These are phyloP conservation scores for Drechslerella dactyloides DNA, from an alignment of 2,329 filamentous ascomycete species.

Conservation along the genomic window DNA sequence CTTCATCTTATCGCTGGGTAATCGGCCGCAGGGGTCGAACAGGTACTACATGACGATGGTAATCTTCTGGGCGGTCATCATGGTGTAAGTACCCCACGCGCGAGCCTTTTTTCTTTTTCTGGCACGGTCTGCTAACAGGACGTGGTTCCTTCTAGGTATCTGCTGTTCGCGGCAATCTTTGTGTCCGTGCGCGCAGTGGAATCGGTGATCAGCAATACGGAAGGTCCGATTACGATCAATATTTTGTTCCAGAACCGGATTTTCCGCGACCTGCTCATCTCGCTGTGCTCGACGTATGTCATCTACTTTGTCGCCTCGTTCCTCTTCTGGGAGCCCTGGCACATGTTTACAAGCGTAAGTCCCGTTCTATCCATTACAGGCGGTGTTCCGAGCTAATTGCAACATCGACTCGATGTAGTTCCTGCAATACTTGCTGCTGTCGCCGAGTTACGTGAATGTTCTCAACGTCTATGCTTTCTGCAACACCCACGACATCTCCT, in stretches of 20 bases:
- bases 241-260: constrained; percentile 83
- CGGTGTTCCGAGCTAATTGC: constrained; percentile 5
- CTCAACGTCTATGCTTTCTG: constrained; percentile 99
- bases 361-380: not conserved
- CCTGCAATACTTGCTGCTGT: constrained; percentile 90
- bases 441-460: constrained; percentile 96
- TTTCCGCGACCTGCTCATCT: constrained; percentile 93
- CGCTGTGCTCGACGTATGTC: constrained; percentile 86
- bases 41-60: constrained; percentile 96
- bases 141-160: constrained; percentile 67
- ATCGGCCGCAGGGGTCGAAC: constrained; percentile 91
- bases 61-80: constrained; percentile 96
- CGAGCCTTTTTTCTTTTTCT: not conserved
- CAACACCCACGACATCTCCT: constrained; percentile 96
- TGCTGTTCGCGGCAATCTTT: constrained; percentile 93
- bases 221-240: constrained; percentile 69
- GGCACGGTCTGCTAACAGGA: constrained; percentile 8
- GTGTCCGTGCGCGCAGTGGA: constrained; percentile 89
- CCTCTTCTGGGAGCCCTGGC: constrained; percentile 97
- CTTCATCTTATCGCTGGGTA: constrained; percentile 92
- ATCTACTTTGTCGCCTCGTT: constrained; percentile 91
- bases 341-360: constrained; percentile 84
- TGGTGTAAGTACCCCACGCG: constrained; percentile 69
- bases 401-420: constrained; percentile 64
- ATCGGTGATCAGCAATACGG: constrained; percentile 66